A percentile compares a stretch with the other conserved stretches of the same genome.
phyloP scores from a whole-genome alignment of 2,329 filamentous ascomycete species.

The Cordyceps tenuipes region DNA sequence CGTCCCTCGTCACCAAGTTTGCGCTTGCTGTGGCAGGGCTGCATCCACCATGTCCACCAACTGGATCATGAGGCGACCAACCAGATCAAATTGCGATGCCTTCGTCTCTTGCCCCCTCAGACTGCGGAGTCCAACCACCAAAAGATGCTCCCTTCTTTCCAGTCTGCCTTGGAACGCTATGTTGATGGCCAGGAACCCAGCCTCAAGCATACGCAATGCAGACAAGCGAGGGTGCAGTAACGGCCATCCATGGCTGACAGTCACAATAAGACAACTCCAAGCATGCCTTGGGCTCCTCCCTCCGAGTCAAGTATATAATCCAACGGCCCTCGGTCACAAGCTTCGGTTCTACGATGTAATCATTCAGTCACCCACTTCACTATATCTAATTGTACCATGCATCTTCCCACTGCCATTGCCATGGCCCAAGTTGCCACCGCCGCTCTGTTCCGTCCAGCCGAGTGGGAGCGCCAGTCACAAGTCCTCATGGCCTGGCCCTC shows the following conservation, averaged over 20 bases:
- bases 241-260: not conserved
- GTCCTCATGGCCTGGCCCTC: constrained; percentile 10
- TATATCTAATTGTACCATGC: not conserved
- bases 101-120: not conserved
- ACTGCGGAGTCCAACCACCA: not conserved
- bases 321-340: not conserved
- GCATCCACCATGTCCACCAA: not conserved
- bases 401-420: not conserved
- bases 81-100: not conserved
- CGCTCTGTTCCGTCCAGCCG: not conserved
- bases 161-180: not conserved
- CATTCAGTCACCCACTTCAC: not conserved
- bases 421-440: constrained; percentile 1
- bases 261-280: not conserved
- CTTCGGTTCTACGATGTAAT: too few relatives aligned
- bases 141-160: not conserved
- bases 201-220: not conserved
- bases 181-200: not conserved
- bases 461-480: constrained; percentile 6
- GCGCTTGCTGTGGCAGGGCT: not conserved
- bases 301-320: not conserved
- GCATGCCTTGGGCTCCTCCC: not conserved
- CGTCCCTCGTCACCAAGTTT: too few relatives aligned
- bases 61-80: not conserved
- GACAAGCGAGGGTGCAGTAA: not conserved